A percentile compares a stretch with the other conserved stretches of the same genome.
phyloP scores from a whole-genome alignment of 495 filamentous ascomycete genomes.

The Xylaria cubensis region DNA sequence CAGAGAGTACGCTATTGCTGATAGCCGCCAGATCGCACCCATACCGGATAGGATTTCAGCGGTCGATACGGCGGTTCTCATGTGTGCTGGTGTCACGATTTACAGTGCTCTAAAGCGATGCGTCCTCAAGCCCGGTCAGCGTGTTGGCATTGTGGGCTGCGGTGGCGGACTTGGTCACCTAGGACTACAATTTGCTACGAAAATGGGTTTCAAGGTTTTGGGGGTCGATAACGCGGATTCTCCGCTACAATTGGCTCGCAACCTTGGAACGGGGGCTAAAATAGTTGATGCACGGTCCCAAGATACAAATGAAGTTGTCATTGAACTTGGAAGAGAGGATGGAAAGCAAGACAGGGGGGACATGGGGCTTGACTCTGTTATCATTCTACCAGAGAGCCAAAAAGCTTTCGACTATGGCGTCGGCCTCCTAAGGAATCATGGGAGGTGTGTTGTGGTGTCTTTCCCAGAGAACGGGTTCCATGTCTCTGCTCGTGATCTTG shows the following conservation, averaged over 20 bases:
- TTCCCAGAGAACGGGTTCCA: slow-evolving; percentile 48
- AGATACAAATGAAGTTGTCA: slow-evolving; percentile 24
- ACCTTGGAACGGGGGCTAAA: slow-evolving; percentile 10
- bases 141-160: slow-evolving; percentile 60
- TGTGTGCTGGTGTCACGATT: slow-evolving; percentile 63
- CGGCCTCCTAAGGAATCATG: slow-evolving; percentile 46
- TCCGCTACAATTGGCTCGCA: slow-evolving; percentile 31
- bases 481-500: slow-evolving; percentile 45
- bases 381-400: slow-evolving; percentile 53
- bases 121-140: slow-evolving; percentile 48
- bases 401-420: slow-evolving; percentile 49
- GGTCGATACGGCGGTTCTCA: slow-evolving; percentile 54
- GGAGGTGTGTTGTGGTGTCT: slow-evolving; percentile 48
- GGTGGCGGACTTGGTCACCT: slow-evolving; percentile 63
- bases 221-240: slow-evolving; percentile 47
- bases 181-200: slow-evolving; percentile 61
- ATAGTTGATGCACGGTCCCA: slow-evolving; percentile 33
- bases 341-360: slow-evolving; percentile 40
- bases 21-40: slow-evolving; percentile 32
- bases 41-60: slow-evolving; percentile 46
- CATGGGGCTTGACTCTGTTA: slow-evolving; percentile 51
- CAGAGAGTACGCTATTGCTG: slow-evolving; percentile 37
- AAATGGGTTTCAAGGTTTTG: slow-evolving; percentile 61
- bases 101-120: slow-evolving; percentile 55
- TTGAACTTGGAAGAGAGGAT: slow-evolving; percentile 38